phyloP scores from a whole-genome alignment of 2,329 filamentous ascomycete genomes.

The Exserohilum rostratum region DNA sequence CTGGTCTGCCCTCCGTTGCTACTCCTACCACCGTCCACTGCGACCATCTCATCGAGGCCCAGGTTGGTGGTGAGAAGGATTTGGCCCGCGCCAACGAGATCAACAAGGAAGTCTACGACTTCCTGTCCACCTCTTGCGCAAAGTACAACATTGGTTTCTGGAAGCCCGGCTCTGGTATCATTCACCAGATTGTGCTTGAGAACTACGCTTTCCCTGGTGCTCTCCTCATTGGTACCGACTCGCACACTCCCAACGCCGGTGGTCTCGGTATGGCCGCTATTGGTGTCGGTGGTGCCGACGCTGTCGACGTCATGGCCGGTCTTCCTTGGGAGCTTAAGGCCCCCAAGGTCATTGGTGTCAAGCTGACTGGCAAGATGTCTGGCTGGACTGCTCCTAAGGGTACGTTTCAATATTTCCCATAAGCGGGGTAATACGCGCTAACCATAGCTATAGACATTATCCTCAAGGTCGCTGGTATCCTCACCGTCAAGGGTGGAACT shows the following conservation, averaged over 20 bases:
- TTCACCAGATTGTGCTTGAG: constrained; percentile 97
- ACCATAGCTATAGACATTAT: constrained; percentile 75
- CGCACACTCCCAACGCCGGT: constrained; percentile 95
- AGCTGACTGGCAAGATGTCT: constrained; percentile 84
- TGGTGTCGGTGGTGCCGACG: constrained; percentile 97
- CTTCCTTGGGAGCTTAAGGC: constrained; percentile 98
- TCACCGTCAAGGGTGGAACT: constrained; percentile 98
- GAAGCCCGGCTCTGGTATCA: constrained; percentile 98
- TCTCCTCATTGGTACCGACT: constrained; percentile 97
- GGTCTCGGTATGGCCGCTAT: constrained; percentile 95
- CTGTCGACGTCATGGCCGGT: constrained; percentile 97
- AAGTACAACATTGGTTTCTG: constrained; percentile 99
- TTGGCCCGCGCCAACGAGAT: constrained; percentile 86
- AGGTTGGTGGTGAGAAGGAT: constrained; percentile 92
- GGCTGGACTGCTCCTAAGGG: constrained; percentile 95
- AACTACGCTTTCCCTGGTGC: constrained; percentile 99
- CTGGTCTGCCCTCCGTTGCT: constrained; percentile 92
- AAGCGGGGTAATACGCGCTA: constrained; percentile 16
- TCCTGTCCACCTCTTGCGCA: constrained; percentile 88
- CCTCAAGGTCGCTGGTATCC: constrained; percentile 92
- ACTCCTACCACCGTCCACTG: constrained; percentile 97
- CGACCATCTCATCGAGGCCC: constrained; percentile 98
- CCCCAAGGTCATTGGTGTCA: constrained; percentile 95
- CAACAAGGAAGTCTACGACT: constrained; percentile 99
- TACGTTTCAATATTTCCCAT: constrained; percentile 52